Base-by-base conservation (phyloP, 306 rosid genomes). In the Dryas drummondii region DNA sequence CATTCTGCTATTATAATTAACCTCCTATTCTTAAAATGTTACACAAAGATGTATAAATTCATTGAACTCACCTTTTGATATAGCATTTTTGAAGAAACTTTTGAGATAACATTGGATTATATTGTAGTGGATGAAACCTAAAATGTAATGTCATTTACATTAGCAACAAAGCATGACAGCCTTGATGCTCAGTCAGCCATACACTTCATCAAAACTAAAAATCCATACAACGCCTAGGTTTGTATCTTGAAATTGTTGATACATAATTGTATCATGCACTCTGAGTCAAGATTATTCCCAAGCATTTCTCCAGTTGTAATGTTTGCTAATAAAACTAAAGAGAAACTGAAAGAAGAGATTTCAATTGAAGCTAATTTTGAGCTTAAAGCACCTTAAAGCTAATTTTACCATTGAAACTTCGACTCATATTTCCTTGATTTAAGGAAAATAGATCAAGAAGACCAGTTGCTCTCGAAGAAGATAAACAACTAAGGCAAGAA, bases 31-130 rank as follows among this genome's bases (percentile, higher is more conserved):
- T 55, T 26, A 47, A 56, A 44, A 1, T 45, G 67, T n/a, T 26
- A 58, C 76, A 58, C 47, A 71, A 44, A 19, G 32, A 65, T 7
- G 47, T 58, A 72, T 5, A 9, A 57, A 58, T n/a, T 32, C 68
- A 60, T 9, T 59, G 37, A 60, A 47, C 77, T 32, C 16, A 41
- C 37, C 37, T 44, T 45, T 16, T 44, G 19, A 65, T 5, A 0
- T 62, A 62, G 13, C 68, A 41, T 41, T 14, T 32, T 32, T 32
- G 1, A 32, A 32, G 37, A 32, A 32, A 41, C 48, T 59, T 5
- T 2, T 59, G 14, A 59, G 5, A 13, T 72, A 72, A 10, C 51
- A 44, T 55, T 41, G 48, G 58, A 75, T 5, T 8, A 9, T 72
- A 55, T n/a, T 26, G 47, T 51, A n/a, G 49, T 7, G 26, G 58